Evolutionary conservation across 208 protist genomes (phyloP), one percentile per base, ranked within the genome.

Genomic region (Herpetomonas samuelpessoai): DNA sequence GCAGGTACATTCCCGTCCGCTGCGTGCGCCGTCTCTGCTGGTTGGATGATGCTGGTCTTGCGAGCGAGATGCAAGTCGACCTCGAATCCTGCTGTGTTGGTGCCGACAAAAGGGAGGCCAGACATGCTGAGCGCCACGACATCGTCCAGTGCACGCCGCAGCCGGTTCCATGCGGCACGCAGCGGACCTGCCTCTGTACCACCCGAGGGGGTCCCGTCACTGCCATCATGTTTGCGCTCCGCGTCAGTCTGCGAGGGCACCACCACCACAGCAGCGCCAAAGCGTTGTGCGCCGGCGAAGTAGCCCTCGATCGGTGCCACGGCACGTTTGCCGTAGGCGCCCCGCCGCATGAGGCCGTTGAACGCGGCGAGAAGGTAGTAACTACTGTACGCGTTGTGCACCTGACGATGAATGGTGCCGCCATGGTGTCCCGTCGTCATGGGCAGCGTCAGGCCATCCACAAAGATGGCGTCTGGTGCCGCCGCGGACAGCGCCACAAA

Each of bases 401-500:
- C 67, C 45, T 99, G 89, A 21, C 94, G 65, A 66, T 99, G 97
- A 45, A 93, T 85, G 12, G 89, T 64, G 25, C 67, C 48, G 22
- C 71, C 71, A 25, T 65, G 25, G 61, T 88, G 81, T 9, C 81
- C 81, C 9, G 73, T 52, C 51, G 98, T 82, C 81, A 97, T 97
- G 30, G 90, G 81, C 88, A 99, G 97, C 14, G 93, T 93, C 19
- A 6, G 26, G n/a, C 3, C 2, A n/a, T 83, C 92, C 2, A 88
- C 92, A 60, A 79, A 86, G 54, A 97, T 97, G 0, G 99, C 93
- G 2, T 78, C 84, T 2, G 97, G 97, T 47, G 84, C 72, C 59
- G 98, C 98, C 91, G 98, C 98, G 73, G 99, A 97, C 61, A 99
- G 98, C 85, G 87, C 98, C 28, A 91, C 86, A 70, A 98, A 97